Conservation (phyloP, 2,329 filamentous ascomycete species). For the Exserohilum turcica region DNA sequence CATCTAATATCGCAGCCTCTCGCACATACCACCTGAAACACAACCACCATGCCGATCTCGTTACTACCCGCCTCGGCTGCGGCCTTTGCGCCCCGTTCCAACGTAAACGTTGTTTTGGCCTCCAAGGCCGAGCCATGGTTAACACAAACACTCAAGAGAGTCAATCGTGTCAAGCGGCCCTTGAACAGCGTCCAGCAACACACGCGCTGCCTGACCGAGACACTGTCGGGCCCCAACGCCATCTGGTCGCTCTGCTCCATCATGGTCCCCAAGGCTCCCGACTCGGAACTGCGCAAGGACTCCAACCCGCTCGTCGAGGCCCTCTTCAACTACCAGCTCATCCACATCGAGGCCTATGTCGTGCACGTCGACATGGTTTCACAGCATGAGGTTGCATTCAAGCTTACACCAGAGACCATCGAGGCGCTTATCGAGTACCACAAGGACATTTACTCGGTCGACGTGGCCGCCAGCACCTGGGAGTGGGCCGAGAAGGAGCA, state of each 20-base stretch:
- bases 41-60: constrained; percentile 77
- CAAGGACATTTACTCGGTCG: constrained; percentile 90
- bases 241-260: constrained; percentile 94
- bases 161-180: constrained; percentile 94
- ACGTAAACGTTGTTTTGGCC: constrained; percentile 91
- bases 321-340: constrained; percentile 88
- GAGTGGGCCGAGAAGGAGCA: constrained; percentile 96
- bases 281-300: constrained; percentile 82
- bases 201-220: constrained; percentile 93
- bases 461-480: constrained; percentile 86
- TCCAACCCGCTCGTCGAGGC: constrained; percentile 82
- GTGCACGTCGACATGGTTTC: constrained; percentile 99
- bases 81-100: constrained; percentile 91
- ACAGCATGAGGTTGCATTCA: constrained; percentile 96
- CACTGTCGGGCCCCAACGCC: constrained; percentile 82
- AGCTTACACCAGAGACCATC: constrained; percentile 93
- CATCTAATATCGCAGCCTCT: constrained; percentile 43
- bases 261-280: constrained; percentile 88
- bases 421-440: constrained; percentile 93
- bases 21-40: constrained; percentile 32
- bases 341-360: constrained; percentile 95
- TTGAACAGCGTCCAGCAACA: constrained; percentile 97
- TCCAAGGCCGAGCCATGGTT: constrained; percentile 95
- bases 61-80: constrained; percentile 93
- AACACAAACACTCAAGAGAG: constrained; percentile 93